A percentile compares a stretch with the other conserved stretches of the same genome.
These are phyloP conservation scores for Neurospora tetraspora DNA, from an alignment of 495 filamentous ascomycete genomes.

Conservation along the genomic window DNA sequence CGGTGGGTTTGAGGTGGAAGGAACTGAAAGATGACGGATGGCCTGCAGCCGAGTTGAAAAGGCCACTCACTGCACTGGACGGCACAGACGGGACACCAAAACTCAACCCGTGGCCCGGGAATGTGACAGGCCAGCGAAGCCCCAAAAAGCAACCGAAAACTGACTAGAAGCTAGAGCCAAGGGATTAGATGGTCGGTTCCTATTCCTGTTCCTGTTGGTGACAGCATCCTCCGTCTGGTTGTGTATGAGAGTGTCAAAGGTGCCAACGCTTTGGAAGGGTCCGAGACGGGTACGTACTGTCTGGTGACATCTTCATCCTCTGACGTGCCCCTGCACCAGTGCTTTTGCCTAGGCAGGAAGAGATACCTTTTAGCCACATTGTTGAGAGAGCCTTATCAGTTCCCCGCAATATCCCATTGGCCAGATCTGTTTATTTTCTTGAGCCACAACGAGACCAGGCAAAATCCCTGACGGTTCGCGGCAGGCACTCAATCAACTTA, in stretches of 20 bases:
- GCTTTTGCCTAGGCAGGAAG: background rate
- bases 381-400: background rate
- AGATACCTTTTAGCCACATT: background rate
- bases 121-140: background rate
- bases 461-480: background rate
- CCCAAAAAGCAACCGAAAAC: background rate
- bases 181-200: background rate
- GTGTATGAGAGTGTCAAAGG: background rate
- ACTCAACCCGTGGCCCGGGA: background rate
- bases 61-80: background rate
- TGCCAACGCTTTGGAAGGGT: background rate
- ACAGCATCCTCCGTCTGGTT: background rate
- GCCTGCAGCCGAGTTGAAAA: background rate
- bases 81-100: background rate
- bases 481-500: background rate
- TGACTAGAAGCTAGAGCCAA: background rate
- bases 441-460: background rate
- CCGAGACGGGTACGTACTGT: background rate
- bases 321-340: background rate
- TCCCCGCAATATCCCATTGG: background rate
- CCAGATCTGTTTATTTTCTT: background rate
- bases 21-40: background rate
- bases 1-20: background rate
- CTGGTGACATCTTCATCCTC: background rate
- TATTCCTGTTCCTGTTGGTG: background rate